Percentiles rank a stretch among this genome's conserved stretches.
These are phyloP conservation scores for Metarhizium brunneum DNA, from an alignment of 2,329 filamentous ascomycete species.

Conservation along the genomic window DNA sequence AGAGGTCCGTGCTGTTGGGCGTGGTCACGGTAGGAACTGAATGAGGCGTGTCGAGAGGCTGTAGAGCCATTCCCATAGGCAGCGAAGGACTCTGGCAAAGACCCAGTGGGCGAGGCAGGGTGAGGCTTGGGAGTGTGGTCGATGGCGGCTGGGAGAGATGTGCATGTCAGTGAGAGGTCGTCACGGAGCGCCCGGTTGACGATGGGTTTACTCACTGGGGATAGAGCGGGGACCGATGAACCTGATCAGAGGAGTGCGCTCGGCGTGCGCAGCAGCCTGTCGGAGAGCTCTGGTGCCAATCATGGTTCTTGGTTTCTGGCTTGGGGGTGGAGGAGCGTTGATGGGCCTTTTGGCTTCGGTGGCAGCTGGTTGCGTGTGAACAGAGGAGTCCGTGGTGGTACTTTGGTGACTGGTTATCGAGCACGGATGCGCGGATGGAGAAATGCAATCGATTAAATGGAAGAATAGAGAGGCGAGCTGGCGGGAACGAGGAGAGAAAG, in stretches of 20 bases:
- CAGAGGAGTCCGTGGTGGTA: background rate
- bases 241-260: conserved; percentile 52
- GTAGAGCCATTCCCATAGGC: conserved; percentile 19
- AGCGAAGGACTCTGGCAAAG: conserved; percentile 48
- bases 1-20: conserved; percentile 72
- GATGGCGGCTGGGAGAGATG: conserved; percentile 44
- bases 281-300: conserved; percentile 46
- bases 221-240: conserved; percentile 52
- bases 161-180: conserved; percentile 10
- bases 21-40: conserved; percentile 69
- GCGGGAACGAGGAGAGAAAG: background rate
- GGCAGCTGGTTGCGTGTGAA: background rate
- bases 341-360: conserved; percentile 1
- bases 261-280: conserved; percentile 48
- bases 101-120: conserved; percentile 58
- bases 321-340: background rate
- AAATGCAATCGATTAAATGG: background rate
- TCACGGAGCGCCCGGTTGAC: background rate
- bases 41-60: conserved; percentile 45
- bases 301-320: conserved; percentile 27
- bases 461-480: background rate
- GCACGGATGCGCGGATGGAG: background rate
- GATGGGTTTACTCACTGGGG: conserved; percentile 32
- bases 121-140: conserved; percentile 68
- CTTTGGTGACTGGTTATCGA: no score